Evolutionary conservation across 2,329 filamentous ascomycete species (phyloP).

Genomic region (Emmonsiellopsis sp.): DNA sequence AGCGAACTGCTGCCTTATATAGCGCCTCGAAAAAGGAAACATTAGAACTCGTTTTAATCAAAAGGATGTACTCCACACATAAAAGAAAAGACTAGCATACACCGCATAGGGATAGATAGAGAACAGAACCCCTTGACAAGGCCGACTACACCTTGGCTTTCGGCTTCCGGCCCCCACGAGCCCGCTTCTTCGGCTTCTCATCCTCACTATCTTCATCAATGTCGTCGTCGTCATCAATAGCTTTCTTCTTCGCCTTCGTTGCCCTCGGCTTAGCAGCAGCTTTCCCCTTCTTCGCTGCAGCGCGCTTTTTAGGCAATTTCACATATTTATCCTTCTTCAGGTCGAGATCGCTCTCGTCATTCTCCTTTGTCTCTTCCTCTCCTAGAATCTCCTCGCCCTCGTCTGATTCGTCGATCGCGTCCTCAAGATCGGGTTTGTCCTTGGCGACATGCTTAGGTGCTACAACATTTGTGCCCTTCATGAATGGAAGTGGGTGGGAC

Average conservation of each 20-base stretch:
- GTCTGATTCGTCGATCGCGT: constrained; percentile 89
- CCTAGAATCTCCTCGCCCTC: constrained; percentile 55
- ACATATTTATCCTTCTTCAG: constrained; percentile 94
- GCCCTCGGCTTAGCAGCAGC: constrained; percentile 7
- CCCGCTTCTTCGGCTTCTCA: constrained; percentile 45
- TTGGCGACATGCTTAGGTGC: constrained; percentile 62
- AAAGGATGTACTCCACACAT: background rate
- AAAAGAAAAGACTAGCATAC: background rate
- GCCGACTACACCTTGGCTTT: constrained; percentile 5
- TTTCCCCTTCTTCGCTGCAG: constrained; percentile 36
- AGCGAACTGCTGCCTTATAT: too few relatives aligned
- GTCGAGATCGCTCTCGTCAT: constrained; percentile 69
- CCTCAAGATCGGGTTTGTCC: constrained; percentile 87
- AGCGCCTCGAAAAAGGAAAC: too few relatives aligned
- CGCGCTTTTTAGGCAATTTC: constrained; percentile 70
- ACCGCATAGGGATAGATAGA: too few relatives aligned
- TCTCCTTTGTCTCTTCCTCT: constrained; percentile 45
- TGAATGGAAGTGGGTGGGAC: constrained; percentile 86
- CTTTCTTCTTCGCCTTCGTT: constrained; percentile 28
- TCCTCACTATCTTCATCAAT: constrained; percentile 43
- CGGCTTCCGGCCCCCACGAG: constrained; percentile 7
- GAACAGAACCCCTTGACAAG: too few relatives aligned
- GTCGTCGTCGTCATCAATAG: constrained; percentile 25
- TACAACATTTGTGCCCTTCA: constrained; percentile 75
- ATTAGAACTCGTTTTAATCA: too few relatives aligned